Percentiles rank a stretch among this genome's conserved stretches.
Conservation (phyloP, 345 rosid species). For the Lepidium africanum region DNA sequence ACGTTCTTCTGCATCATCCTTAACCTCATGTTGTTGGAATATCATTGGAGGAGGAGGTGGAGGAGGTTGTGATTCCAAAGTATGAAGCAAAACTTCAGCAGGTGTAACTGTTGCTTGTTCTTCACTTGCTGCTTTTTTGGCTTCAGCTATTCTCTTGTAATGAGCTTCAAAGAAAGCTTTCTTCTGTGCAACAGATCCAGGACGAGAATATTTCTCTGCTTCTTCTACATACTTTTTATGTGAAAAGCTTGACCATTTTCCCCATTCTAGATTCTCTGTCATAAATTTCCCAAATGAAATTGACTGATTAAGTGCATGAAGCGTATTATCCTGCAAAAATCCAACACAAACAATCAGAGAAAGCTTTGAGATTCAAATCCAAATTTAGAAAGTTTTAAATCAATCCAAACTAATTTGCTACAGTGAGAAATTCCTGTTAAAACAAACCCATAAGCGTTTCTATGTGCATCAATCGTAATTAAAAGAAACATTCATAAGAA, state of each 20-base stretch:
- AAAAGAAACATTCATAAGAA: background rate
- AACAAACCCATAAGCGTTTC: background rate
- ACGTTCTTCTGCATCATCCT: background rate
- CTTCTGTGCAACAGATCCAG: constrained; percentile 83
- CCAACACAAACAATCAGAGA: background rate
- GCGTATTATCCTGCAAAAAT: constrained; percentile 54
- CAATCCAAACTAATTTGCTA: background rate
- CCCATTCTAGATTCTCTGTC: constrained; percentile 88
- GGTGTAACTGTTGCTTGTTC: constrained; percentile 11
- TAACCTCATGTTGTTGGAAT: background rate
- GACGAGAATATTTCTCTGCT: constrained; percentile 66
- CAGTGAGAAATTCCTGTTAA: background rate
- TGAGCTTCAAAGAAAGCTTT: constrained; percentile 84
- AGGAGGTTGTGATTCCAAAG: constrained; percentile 28
- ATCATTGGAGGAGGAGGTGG: background rate
- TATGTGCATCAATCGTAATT: background rate
- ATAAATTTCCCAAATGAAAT: constrained; percentile 79
- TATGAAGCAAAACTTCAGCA: constrained; percentile 23
- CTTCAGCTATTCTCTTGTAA: constrained; percentile 60
- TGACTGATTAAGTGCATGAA: constrained; percentile 62
- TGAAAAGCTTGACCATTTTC: constrained; percentile 76
- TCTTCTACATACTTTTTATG: constrained; percentile 74
- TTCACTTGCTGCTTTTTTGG: constrained; percentile 47
- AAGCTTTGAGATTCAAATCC: background rate
- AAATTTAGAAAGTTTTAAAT: background rate